Percentiles rank a stretch among this genome's conserved stretches.
phyloP scores from a whole-genome alignment of 371 early-diverging fungal genomes.

The Gilbertella persicaria region DNA sequence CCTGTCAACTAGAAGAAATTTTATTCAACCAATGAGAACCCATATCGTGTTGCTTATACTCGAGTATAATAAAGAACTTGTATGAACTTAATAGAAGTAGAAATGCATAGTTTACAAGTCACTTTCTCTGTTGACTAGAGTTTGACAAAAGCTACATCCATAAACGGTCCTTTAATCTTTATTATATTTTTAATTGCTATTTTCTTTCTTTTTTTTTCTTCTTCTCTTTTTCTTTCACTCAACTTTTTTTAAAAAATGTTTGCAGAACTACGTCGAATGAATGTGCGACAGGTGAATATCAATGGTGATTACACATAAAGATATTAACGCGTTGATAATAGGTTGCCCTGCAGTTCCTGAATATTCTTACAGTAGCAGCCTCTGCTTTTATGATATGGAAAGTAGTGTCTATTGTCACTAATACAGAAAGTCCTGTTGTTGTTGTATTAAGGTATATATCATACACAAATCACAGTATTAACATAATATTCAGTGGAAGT shows the following conservation, averaged over 20 bases:
- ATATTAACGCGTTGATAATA: constrained; percentile 4
- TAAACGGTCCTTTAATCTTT: too few relatives aligned
- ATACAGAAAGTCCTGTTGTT: constrained; percentile 97
- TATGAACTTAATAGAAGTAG: too few relatives aligned
- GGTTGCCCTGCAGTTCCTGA: constrained; percentile 73
- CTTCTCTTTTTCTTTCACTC: too few relatives aligned
- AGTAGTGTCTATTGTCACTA: constrained; percentile 78
- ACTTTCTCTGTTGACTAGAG: too few relatives aligned
- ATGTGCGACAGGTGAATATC: constrained; percentile 44
- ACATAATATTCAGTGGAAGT: constrained; percentile 75
- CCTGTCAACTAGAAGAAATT: neutral
- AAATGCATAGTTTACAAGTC: too few relatives aligned
- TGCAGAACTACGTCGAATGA: constrained; percentile 51
- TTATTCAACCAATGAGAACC: neutral
- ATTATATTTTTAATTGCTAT: too few relatives aligned
- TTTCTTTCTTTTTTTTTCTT: neutral
- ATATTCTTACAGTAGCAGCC: constrained; percentile 81
- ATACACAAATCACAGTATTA: neutral
- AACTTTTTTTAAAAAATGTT: constrained; percentile 28
- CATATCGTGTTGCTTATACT: neutral
- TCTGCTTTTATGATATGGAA: constrained; percentile 99
- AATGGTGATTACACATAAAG: neutral
- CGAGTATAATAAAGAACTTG: neutral
- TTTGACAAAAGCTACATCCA: too few relatives aligned
- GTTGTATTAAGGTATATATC: constrained; percentile 84